These are phyloP conservation scores for Solanum medicagineum DNA, from an alignment of 257 asterid genomes.

Conservation along the genomic window DNA sequence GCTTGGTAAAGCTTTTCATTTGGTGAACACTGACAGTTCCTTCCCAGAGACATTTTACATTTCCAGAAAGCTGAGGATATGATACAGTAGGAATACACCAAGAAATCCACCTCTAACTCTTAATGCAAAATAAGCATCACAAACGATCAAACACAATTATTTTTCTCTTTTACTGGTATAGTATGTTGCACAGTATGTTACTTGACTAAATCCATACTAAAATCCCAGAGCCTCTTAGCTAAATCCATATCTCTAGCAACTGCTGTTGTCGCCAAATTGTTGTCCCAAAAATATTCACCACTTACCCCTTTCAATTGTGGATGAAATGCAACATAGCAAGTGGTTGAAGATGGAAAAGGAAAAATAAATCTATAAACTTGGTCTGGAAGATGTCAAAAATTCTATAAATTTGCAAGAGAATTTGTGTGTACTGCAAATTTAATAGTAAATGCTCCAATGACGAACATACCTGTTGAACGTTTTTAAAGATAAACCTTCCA, in stretches of 20 bases:
- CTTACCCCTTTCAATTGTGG: slow-evolving; percentile 52
- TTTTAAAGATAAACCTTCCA: slow-evolving; percentile 33
- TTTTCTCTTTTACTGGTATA: not conserved
- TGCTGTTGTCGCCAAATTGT: slow-evolving; percentile 30
- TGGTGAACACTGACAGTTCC: not conserved
- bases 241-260: slow-evolving; percentile 31
- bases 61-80: not conserved
- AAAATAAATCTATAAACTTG: not conserved
- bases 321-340: slow-evolving; percentile 63
- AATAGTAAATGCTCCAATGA: not conserved
- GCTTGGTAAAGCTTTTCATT: not conserved
- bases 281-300: slow-evolving; percentile 52
- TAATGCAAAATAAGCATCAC: not conserved
- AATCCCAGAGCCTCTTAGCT: slow-evolving; percentile 68
- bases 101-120: not conserved
- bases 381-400: not conserved
- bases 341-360: slow-evolving; percentile 17
- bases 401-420: not conserved
- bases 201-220: slow-evolving; percentile 35
- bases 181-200: not conserved
- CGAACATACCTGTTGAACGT: slow-evolving; percentile 28
- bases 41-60: not conserved
- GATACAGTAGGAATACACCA: not conserved
- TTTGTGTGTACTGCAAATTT: not conserved
- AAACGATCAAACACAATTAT: not conserved